These are phyloP conservation scores for Syzygium malaccense DNA, from an alignment of 441 rosid genomes.

Conservation along the genomic window DNA sequence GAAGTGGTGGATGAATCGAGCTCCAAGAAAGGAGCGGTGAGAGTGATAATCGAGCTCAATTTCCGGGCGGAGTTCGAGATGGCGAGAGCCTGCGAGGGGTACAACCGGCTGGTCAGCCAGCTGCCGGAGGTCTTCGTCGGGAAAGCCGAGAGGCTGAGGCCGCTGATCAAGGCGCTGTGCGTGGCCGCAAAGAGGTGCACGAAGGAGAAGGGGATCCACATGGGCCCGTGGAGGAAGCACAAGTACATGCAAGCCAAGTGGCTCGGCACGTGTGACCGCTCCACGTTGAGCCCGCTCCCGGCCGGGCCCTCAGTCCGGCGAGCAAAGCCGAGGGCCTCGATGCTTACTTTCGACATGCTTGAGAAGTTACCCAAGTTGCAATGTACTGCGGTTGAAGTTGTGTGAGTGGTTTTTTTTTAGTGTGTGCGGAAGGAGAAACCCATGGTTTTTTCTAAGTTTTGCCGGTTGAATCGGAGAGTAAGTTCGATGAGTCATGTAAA, in stretches of 20 bases:
- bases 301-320: conserved; percentile 12
- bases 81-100: conserved; percentile 60
- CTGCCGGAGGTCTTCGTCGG: conserved; percentile 72
- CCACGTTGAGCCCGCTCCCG: conserved; percentile 16
- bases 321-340: conserved; percentile 33
- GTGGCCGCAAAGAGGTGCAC: conserved; percentile 59
- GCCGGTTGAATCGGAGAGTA: background rate
- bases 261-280: conserved; percentile 44
- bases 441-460: background rate
- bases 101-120: conserved; percentile 33
- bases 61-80: conserved; percentile 77
- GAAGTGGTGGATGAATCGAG: conserved; percentile 54
- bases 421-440: background rate
- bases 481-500: background rate
- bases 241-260: conserved; percentile 90
- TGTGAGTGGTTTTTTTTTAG: conserved; percentile 7
- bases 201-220: conserved; percentile 81
- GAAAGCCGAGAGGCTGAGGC: conserved; percentile 58
- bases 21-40: conserved; percentile 40
- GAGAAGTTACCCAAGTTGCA: conserved; percentile 23
- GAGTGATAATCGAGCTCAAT: conserved; percentile 64
- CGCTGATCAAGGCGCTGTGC: conserved; percentile 61
- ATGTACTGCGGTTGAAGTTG: conserved; percentile 32
- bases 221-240: conserved; percentile 92
- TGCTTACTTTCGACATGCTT: conserved; percentile 46